Percentiles rank a stretch among this genome's conserved stretches.
Conservation (phyloP, 768 basidiomycete species). For the Zangia roseola region DNA sequence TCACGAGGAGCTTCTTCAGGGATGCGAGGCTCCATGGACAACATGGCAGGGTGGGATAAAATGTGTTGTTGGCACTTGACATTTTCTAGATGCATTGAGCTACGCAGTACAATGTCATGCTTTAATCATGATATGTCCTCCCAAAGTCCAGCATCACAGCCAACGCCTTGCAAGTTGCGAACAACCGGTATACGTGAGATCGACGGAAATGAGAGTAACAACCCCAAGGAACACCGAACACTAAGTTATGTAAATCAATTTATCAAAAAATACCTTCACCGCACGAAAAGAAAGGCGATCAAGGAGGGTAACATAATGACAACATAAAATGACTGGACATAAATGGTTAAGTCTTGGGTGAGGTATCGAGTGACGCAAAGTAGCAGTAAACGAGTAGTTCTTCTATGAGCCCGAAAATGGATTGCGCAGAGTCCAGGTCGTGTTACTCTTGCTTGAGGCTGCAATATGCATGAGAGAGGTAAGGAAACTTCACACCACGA, state of each 20-base stretch:
- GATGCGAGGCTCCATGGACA: constrained; percentile 6
- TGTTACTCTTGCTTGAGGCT: constrained; percentile 38
- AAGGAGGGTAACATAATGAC: constrained; percentile 12
- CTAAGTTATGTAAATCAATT: constrained; percentile 6
- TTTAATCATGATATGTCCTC: background rate
- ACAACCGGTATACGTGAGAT: constrained; percentile 6
- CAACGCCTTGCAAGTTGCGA: constrained; percentile 4
- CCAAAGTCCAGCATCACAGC: constrained; percentile 5
- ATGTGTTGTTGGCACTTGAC: background rate
- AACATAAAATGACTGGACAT: constrained; percentile 15
- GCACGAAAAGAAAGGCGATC: constrained; percentile 11
- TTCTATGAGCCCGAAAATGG: background rate
- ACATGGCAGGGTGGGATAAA: constrained; percentile 12
- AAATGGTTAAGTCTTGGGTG: constrained; percentile 9
- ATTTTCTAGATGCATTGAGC: background rate
- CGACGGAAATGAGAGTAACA: constrained; percentile 1
- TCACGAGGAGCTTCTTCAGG: constrained; percentile 35
- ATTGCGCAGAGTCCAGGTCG: background rate
- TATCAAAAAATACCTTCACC: constrained; percentile 15
- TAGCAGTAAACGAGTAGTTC: constrained; percentile 8
- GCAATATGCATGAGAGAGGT: background rate
- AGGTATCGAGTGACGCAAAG: constrained; percentile 5
- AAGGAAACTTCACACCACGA: background rate
- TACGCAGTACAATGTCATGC: constrained; percentile 2
- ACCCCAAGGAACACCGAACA: constrained; percentile 11